These are phyloP conservation scores for Kalmusia sp. DNA, from an alignment of 2,329 filamentous ascomycete genomes.

Conservation along the genomic window DNA sequence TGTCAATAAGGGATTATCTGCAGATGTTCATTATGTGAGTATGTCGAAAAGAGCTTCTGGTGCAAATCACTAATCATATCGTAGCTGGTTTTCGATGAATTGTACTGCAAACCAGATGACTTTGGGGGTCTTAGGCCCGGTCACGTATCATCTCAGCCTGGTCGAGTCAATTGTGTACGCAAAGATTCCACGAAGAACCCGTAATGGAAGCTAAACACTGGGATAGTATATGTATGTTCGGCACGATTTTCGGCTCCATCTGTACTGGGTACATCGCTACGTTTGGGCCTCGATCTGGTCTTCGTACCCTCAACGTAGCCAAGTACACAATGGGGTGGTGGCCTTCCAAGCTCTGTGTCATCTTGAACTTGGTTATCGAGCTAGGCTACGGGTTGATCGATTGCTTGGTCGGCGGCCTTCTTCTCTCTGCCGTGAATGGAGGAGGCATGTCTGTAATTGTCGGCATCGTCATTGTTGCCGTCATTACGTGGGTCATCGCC, in stretches of 20 bases:
- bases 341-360: slow-evolving; percentile 65
- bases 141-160: slow-evolving; percentile 27
- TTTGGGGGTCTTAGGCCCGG: slow-evolving; percentile 29
- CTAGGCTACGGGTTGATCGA: slow-evolving; percentile 65
- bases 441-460: slow-evolving; percentile 64
- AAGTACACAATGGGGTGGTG: slow-evolving; percentile 70
- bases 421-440: slow-evolving; percentile 65
- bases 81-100: slow-evolving; percentile 65
- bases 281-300: slow-evolving; percentile 26
- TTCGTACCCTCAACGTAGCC: slow-evolving; percentile 42
- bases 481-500: slow-evolving; percentile 31
- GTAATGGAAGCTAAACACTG: not conserved
- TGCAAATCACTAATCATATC: not conserved
- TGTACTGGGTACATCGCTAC: slow-evolving; percentile 32
- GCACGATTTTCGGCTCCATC: slow-evolving; percentile 28
- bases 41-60: not conserved
- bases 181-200: not conserved
- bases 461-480: slow-evolving; percentile 65
- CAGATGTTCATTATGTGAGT: slow-evolving; percentile 33
- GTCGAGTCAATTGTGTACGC: slow-evolving; percentile 24
- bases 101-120: slow-evolving; percentile 63
- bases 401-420: slow-evolving; percentile 66
- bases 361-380: slow-evolving; percentile 62
- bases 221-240: slow-evolving; percentile 23
- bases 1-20: slow-evolving; percentile 25